phyloP scores from a whole-genome alignment of 805 yeast genomes.

The Candida ascalaphidarum region DNA sequence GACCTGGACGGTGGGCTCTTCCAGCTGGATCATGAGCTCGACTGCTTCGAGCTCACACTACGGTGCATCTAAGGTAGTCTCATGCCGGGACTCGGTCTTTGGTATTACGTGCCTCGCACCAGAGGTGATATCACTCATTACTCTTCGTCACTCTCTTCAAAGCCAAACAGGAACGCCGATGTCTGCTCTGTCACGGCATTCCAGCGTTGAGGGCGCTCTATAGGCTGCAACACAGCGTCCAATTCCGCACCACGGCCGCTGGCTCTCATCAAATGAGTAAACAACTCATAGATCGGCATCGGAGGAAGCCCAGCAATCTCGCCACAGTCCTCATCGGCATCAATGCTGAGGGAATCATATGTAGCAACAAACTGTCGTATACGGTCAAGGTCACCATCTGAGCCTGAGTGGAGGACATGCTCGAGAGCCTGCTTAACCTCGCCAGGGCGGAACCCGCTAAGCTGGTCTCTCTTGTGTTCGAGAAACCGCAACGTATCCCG shows the following conservation, averaged over 20 bases:
- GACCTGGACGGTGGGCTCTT: too few relatives aligned
- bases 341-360: too few relatives aligned
- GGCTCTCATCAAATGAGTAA: slow-evolving; percentile 39
- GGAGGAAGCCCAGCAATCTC: slow-evolving; percentile 34
- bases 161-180: slow-evolving; percentile 20
- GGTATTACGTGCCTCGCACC: too few relatives aligned
- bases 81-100: too few relatives aligned
- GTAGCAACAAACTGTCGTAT: too few relatives aligned
- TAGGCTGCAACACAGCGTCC: slow-evolving; percentile 20
- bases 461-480: slow-evolving; percentile 56
- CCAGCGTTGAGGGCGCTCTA: slow-evolving; percentile 40
- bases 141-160: slow-evolving; percentile 17
- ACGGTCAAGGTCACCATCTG: too few relatives aligned
- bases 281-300: slow-evolving; percentile 57
- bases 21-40: too few relatives aligned
- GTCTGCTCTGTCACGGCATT: slow-evolving; percentile 25
- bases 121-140: too few relatives aligned
- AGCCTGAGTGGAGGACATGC: too few relatives aligned
- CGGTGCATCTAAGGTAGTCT: too few relatives aligned
- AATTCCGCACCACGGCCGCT: slow-evolving; percentile 30
- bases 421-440: slow-evolving; percentile 35
- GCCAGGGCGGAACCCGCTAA: slow-evolving; percentile 69
- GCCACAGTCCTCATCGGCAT: slow-evolving; percentile 66
- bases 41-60: too few relatives aligned
- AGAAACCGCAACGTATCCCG: slow-evolving; percentile 60